Evolutionary conservation across 2,329 filamentous ascomycete species (phyloP), one percentile per base, ranked within the genome.

Genomic region (Fusarium abutilonis): DNA sequence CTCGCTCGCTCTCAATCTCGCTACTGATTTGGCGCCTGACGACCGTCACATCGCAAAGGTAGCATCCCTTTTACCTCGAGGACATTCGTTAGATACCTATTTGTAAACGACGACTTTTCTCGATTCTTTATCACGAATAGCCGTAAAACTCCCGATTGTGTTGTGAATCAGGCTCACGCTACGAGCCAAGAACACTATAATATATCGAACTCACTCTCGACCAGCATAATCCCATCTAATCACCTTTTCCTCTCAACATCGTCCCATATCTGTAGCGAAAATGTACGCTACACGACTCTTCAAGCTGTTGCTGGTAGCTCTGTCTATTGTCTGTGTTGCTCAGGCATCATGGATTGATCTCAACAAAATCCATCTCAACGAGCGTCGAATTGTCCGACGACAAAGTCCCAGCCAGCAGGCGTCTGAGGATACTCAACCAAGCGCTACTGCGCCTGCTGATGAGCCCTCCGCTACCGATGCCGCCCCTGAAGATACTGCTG

Each of bases 281-380:
- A 86, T 86, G 84, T 80, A 80, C 70, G 73, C 79, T 26, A 75
- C 74, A 50, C 78, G 77, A 54, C 65, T 81, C 45, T 56, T 83
- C 31, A 76, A 80, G 68, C 70, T 85, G 56, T 72, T 86, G 53
- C 69, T 84, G 60, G 73, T 83, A 64, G 81, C 80, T 39, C 74
- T 85, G 47, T 81, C 81, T 39, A 70, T 82, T 55, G 60, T 79
- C 50, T 76, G 76, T 41, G 74, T 81, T 34, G 79, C 79, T 40
- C 80, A 84, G 66, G 83, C 76, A 47, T 71, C 73, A 26, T 71
- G 69, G 66, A 55, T 73, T 59, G 60, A 77, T 60, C 21, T 56
- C 32, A 57, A 63, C 55, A 41, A 76, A 60, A 32, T 57, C 38
- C 60, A 63, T 56, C 15, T 62, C 17, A 57, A 64, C 21, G 62